phyloP scores from a whole-genome alignment of 106 monocot genomes.

The Chionographis japonica region DNA sequence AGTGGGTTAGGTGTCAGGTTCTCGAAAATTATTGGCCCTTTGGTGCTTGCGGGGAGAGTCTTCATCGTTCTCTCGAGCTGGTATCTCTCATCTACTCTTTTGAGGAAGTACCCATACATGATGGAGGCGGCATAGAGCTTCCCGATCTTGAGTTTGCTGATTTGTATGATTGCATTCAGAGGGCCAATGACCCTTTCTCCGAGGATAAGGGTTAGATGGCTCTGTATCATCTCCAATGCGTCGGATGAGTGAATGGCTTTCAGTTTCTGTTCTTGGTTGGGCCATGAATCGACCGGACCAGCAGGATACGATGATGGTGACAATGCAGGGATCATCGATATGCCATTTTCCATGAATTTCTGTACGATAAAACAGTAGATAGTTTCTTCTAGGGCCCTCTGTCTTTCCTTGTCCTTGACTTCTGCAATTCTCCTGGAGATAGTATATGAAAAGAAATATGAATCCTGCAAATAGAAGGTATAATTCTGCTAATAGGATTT shows the following conservation, averaged over 20 bases:
- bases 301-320: slow-evolving; percentile 33
- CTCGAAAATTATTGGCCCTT: slow-evolving; percentile 30
- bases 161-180: slow-evolving; percentile 52
- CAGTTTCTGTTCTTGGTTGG: slow-evolving; percentile 72
- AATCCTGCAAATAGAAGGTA: not conserved
- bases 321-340: slow-evolving; percentile 64
- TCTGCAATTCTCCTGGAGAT: slow-evolving; percentile 83
- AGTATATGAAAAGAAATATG: not conserved
- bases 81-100: slow-evolving; percentile 81
- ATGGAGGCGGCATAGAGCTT: slow-evolving; percentile 98
- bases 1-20: slow-evolving; percentile 61
- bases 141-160: slow-evolving; percentile 90
- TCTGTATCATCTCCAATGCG: slow-evolving; percentile 84
- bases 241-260: slow-evolving; percentile 79
- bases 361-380: slow-evolving; percentile 82
- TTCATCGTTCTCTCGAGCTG: slow-evolving; percentile 90
- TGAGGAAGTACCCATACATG: slow-evolving; percentile 98
- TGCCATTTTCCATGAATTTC: slow-evolving; percentile 78
- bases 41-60: slow-evolving; percentile 39
- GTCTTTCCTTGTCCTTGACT: slow-evolving; percentile 82
- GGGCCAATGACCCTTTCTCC: slow-evolving; percentile 72
- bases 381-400: slow-evolving; percentile 72
- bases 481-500: not conserved
- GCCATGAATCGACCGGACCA: slow-evolving; percentile 52
- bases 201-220: slow-evolving; percentile 72